phyloP scores from a whole-genome alignment of 2,329 filamentous ascomycete species.

The Diaporthe sp. region DNA sequence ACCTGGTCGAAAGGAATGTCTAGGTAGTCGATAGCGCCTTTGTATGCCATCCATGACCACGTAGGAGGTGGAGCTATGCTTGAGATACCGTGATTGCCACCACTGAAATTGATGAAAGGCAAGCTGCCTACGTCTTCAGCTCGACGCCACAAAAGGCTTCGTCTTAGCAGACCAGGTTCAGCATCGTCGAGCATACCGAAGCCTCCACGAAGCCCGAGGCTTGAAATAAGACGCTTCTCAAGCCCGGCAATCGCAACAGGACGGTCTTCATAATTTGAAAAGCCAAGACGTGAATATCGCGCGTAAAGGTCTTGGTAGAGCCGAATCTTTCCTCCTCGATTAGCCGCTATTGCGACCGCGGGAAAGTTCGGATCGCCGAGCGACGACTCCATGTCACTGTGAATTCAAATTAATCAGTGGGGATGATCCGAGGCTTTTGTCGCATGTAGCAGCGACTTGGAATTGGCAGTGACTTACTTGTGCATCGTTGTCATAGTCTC shows the following conservation, averaged over 20 bases:
- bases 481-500: slow-evolving; percentile 49
- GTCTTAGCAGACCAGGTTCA: slow-evolving; percentile 38
- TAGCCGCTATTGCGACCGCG: slow-evolving; percentile 30
- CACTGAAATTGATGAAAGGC: background rate
- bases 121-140: background rate
- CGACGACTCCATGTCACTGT: no score
- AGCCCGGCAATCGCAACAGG: slow-evolving; percentile 50
- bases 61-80: background rate
- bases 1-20: background rate
- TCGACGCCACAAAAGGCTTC: slow-evolving; percentile 48
- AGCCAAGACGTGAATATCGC: slow-evolving; percentile 48
- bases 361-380: slow-evolving; percentile 48
- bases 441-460: no score
- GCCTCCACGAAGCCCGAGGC: slow-evolving; percentile 44
- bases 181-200: slow-evolving; percentile 48
- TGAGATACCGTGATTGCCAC: no score
- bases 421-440: no score
- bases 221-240: slow-evolving; percentile 44
- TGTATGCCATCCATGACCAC: slow-evolving; percentile 35
- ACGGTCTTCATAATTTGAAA: slow-evolving; percentile 44
- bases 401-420: no score
- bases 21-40: slow-evolving; percentile 10
- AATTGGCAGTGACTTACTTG: slow-evolving; percentile 52
- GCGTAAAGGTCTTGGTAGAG: slow-evolving; percentile 45
- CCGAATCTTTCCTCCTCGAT: slow-evolving; percentile 42